Evolutionary conservation across 768 basidiomycete genomes (phyloP).

Genomic region (Scleroderma citrinum): DNA sequence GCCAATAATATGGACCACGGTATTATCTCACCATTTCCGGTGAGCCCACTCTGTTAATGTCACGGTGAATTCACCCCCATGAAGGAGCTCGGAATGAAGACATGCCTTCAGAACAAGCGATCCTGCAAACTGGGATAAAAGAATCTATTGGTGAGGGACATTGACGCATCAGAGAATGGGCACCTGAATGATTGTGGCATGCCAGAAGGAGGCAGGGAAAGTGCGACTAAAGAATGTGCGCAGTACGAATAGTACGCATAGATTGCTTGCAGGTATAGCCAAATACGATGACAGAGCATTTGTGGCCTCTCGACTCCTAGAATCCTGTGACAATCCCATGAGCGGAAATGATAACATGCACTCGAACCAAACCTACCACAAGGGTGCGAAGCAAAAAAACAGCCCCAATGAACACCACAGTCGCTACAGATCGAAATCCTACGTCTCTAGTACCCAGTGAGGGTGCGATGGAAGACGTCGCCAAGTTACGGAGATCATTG

Average conservation of each 20-base stretch:
- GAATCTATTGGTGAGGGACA: conserved; percentile 3
- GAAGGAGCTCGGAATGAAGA: not conserved
- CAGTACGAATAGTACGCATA: conserved; percentile 16
- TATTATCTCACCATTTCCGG: conserved; percentile 2
- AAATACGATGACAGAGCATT: conserved; percentile 20
- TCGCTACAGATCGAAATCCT: conserved; percentile 5
- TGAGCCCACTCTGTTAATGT: conserved; percentile 15
- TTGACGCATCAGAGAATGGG: not conserved
- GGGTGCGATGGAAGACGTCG: conserved; percentile 1
- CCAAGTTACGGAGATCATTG: conserved; percentile 3
- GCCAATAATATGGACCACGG: conserved; percentile 12
- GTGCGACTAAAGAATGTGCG: conserved; percentile 14
- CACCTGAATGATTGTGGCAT: conserved; percentile 32
- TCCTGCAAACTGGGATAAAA: conserved; percentile 25
- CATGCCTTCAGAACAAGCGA: conserved; percentile 25
- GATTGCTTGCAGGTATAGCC: conserved; percentile 15
- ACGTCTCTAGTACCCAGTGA: conserved; percentile 6
- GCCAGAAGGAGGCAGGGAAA: conserved; percentile 22
- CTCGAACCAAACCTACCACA: conserved; percentile 12
- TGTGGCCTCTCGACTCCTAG: conserved; percentile 11
- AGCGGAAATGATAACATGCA: not conserved
- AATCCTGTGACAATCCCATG: conserved; percentile 12
- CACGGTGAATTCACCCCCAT: conserved; percentile 1
- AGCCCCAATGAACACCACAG: conserved; percentile 11
- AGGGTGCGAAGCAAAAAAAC: conserved; percentile 12